Percentiles rank a stretch among this genome's conserved stretches.
Evolutionary conservation across 2,329 filamentous ascomycete genomes (phyloP).

Genomic region (Aspergillus melleus): DNA sequence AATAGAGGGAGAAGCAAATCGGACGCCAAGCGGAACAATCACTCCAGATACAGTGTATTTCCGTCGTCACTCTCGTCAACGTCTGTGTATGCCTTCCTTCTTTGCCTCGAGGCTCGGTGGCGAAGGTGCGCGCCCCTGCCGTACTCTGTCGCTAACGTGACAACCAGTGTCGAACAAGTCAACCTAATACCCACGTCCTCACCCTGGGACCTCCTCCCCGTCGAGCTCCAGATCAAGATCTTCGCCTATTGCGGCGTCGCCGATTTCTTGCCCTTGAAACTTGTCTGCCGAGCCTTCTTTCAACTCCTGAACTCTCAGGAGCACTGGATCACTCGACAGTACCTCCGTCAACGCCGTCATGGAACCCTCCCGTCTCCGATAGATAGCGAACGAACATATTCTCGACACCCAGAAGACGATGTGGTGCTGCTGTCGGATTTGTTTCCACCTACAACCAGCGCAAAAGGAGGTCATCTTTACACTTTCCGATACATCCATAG

Average conservation of each 20-base stretch:
- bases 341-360: slow-evolving; percentile 43
- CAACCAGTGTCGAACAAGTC: slow-evolving; percentile 23
- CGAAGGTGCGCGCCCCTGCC: too few species aligned
- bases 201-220: slow-evolving; percentile 41
- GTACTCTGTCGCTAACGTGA: slow-evolving; percentile 11
- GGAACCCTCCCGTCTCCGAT: slow-evolving; percentile 44
- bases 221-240: slow-evolving; percentile 44
- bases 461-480: slow-evolving; percentile 39
- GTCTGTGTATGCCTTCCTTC: slow-evolving; percentile 22
- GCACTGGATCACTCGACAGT: slow-evolving; percentile 42
- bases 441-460: slow-evolving; percentile 40
- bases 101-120: background rate
- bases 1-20: slow-evolving; percentile 30
- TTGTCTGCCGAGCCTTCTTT: slow-evolving; percentile 41
- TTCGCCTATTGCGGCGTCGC: slow-evolving; percentile 41
- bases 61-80: slow-evolving; percentile 24
- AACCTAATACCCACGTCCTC: slow-evolving; percentile 30
- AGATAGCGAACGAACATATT: slow-evolving; percentile 37
- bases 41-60: slow-evolving; percentile 21
- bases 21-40: slow-evolving; percentile 25
- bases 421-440: slow-evolving; percentile 45
- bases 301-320: slow-evolving; percentile 39
- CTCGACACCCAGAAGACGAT: slow-evolving; percentile 44
- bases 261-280: slow-evolving; percentile 38
- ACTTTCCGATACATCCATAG: slow-evolving; percentile 43